A percentile compares a stretch with the other conserved stretches of the same genome.
These are phyloP conservation scores for Xylaria palmicola DNA, from an alignment of 495 filamentous ascomycete species.

Conservation along the genomic window DNA sequence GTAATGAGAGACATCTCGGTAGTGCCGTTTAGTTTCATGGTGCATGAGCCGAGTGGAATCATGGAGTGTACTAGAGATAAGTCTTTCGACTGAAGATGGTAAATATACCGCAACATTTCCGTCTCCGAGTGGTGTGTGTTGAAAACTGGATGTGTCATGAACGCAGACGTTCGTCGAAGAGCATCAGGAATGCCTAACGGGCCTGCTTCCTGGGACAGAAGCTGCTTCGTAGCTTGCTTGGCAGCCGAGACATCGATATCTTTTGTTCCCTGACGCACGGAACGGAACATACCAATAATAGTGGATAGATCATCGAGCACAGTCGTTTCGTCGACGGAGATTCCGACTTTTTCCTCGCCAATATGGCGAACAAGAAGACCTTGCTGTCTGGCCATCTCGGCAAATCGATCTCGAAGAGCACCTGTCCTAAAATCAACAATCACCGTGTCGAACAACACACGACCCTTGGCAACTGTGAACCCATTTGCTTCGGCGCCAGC, in stretches of 20 bases:
- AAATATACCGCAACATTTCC: conserved; percentile 91
- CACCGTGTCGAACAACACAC: conserved; percentile 78
- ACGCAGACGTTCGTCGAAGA: conserved; percentile 71
- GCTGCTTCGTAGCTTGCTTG: conserved; percentile 34
- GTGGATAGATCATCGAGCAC: conserved; percentile 25
- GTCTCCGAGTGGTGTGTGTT: conserved; percentile 97
- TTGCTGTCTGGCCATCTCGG: conserved; percentile 12
- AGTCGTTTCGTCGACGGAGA: conserved; percentile 47
- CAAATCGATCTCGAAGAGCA: conserved; percentile 5
- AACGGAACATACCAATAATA: conserved; percentile 26
- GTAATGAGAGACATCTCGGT: conserved; percentile 91
- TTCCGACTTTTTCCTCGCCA: conserved; percentile 26
- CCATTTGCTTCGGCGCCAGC: conserved; percentile 65
- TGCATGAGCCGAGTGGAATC: conserved; percentile 99
- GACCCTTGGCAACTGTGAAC: conserved; percentile 58
- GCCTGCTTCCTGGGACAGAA: conserved; percentile 39
- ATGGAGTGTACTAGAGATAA: conserved; percentile 95
- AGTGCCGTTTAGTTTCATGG: conserved; percentile 98
- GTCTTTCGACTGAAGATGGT: conserved; percentile 93
- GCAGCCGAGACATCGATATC: conserved; percentile 34
- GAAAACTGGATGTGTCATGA: conserved; percentile 91
- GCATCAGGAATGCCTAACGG: conserved; percentile 53
- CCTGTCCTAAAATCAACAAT: conserved; percentile 55
- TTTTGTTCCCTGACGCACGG: not conserved
- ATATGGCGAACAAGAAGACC: conserved; percentile 30